Evolutionary conservation across 805 yeast genomes (phyloP).

Genomic region (Hanseniaspora guilliermondii): DNA sequence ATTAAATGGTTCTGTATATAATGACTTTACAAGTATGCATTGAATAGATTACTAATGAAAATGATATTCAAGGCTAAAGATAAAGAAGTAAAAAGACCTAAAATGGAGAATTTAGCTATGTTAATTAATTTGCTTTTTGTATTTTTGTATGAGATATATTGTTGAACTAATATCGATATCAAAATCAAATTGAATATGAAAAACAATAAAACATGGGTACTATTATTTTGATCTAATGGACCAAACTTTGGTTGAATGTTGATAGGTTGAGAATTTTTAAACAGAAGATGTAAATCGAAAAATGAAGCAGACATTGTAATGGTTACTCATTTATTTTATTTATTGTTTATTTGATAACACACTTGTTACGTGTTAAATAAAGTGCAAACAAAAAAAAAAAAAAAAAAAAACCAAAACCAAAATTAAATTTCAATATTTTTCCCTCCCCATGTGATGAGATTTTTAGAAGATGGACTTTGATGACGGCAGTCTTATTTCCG

Average conservation of each 20-base stretch:
- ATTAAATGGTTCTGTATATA: neutral
- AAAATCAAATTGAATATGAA: constrained; percentile 1
- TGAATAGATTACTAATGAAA: constrained; percentile 9
- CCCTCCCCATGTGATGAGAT: too few relatives aligned
- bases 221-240: constrained; percentile 1
- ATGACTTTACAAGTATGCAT: constrained; percentile 3
- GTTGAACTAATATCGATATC: neutral
- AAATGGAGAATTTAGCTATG: neutral
- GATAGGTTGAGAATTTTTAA: neutral
- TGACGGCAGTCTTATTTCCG: too few relatives aligned
- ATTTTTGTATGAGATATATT: neutral
- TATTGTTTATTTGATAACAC: too few relatives aligned
- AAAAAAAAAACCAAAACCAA: too few relatives aligned
- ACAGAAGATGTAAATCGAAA: constrained; percentile 2
- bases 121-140: neutral
- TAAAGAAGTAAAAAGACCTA: neutral
- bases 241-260: constrained; percentile 11
- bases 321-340: too few relatives aligned
- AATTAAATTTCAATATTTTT: too few relatives aligned
- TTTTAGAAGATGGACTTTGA: too few relatives aligned
- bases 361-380: too few relatives aligned
- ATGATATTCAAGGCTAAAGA: constrained; percentile 4
- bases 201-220: constrained; percentile 3
- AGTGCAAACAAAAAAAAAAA: too few relatives aligned
- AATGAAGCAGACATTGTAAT: neutral